Conservation (phyloP, 2,329 filamentous ascomycete species). For the Trichoderma semiorbis region DNA sequence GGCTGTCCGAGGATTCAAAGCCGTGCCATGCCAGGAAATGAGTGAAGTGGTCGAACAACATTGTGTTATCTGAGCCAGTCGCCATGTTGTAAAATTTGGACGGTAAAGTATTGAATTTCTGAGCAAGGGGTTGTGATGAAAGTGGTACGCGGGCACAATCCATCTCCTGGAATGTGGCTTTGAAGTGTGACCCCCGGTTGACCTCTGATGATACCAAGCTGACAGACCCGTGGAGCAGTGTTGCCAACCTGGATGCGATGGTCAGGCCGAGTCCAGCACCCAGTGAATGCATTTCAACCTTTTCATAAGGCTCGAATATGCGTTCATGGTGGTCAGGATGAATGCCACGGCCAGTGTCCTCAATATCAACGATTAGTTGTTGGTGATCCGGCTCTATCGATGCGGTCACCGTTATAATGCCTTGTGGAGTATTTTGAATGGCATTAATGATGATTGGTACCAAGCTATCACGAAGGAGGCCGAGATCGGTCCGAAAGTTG, state of each 20-base stretch:
- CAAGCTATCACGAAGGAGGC: background rate
- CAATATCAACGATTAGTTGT: background rate
- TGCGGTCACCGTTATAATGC: background rate
- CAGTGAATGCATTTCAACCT: background rate
- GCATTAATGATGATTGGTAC: background rate
- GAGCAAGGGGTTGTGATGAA: background rate
- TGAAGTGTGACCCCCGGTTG: background rate
- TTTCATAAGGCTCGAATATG: constrained; percentile 9
- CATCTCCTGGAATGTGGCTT: background rate
- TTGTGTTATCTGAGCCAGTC: background rate
- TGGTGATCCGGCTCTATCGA: background rate
- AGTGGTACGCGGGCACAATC: background rate
- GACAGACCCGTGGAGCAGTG: background rate
- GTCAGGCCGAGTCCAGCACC: background rate
- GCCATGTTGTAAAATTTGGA: background rate
- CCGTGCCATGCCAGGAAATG: background rate
- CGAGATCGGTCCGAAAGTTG: background rate
- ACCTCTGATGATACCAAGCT: background rate
- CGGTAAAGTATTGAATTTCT: background rate
- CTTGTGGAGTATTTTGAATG: background rate
- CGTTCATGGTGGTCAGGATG: background rate
- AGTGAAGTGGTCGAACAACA: background rate
- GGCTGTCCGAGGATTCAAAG: background rate
- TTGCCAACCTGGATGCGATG: background rate
- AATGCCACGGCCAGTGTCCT: background rate